Conservation (phyloP, 257 asterid genomes). For the Lavandula angustifolia region DNA sequence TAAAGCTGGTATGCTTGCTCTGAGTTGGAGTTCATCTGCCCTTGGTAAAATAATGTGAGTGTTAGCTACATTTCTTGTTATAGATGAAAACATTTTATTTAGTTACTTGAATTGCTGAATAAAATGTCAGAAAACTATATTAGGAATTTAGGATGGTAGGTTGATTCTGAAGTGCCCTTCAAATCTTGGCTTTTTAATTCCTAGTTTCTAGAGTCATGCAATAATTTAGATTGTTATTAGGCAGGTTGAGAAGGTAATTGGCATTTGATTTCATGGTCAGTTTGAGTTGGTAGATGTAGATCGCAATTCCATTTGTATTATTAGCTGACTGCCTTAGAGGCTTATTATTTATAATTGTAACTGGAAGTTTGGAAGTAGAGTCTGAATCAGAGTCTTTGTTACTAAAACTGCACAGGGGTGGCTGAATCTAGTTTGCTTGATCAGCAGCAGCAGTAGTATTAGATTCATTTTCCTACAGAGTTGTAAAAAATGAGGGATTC, state of each 20-base stretch:
- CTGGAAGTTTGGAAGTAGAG: not conserved
- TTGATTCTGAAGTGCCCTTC: not conserved
- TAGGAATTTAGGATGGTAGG: not conserved
- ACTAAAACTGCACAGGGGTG: not conserved
- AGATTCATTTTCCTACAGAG: not conserved
- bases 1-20: slow-evolving; percentile 13
- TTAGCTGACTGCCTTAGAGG: not conserved
- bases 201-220: not conserved
- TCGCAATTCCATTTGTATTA: not conserved
- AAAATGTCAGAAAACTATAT: not conserved
- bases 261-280: not conserved
- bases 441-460: not conserved
- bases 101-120: slow-evolving; percentile 9
- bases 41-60: too few relatives aligned
- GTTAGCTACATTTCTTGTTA: not conserved
- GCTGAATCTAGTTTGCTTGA: slow-evolving; percentile 1
- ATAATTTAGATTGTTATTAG: not conserved
- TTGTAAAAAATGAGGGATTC: not conserved
- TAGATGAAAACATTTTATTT: not conserved
- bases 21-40: too few relatives aligned
- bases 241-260: not conserved
- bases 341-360: not conserved
- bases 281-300: not conserved
- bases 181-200: not conserved
- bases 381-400: not conserved